A percentile compares a stretch with the other conserved stretches of the same genome.
Evolutionary conservation across 768 basidiomycete species (phyloP).

Genomic region (Russula brevipes): DNA sequence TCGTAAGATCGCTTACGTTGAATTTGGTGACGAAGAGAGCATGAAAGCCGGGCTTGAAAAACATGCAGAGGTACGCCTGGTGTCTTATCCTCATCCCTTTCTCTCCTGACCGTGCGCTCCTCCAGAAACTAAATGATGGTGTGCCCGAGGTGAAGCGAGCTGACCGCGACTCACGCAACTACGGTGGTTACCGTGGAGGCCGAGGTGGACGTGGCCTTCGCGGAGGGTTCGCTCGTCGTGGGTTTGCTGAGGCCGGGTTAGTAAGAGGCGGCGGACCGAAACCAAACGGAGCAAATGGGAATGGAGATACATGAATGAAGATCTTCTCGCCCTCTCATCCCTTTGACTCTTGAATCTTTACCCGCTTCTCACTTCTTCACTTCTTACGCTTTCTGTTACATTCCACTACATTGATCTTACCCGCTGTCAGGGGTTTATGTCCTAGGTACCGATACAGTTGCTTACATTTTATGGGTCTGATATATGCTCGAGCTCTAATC

Average conservation of each 20-base stretch:
- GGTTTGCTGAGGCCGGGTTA: constrained; percentile 66
- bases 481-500: constrained; percentile 19
- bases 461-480: constrained; percentile 18
- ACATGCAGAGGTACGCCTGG: constrained; percentile 56
- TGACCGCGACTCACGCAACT: constrained; percentile 41
- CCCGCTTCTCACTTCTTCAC: neutral
- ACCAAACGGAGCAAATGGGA: constrained; percentile 24
- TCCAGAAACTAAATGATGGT: constrained; percentile 64
- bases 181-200: constrained; percentile 35
- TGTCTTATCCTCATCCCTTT: neutral
- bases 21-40: constrained; percentile 82
- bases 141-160: constrained; percentile 65
- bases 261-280: constrained; percentile 33
- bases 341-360: neutral
- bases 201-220: constrained; percentile 44
- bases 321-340: neutral
- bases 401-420: constrained; percentile 17
- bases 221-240: constrained; percentile 57
- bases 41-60: constrained; percentile 77
- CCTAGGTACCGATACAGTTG: constrained; percentile 14
- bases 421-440: constrained; percentile 9
- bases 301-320: constrained; percentile 25
- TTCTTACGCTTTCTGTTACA: constrained; percentile 5
- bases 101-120: constrained; percentile 8
- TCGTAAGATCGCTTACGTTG: constrained; percentile 71